phyloP scores from a whole-genome alignment of 768 basidiomycete genomes.

The Ramaria rubella region DNA sequence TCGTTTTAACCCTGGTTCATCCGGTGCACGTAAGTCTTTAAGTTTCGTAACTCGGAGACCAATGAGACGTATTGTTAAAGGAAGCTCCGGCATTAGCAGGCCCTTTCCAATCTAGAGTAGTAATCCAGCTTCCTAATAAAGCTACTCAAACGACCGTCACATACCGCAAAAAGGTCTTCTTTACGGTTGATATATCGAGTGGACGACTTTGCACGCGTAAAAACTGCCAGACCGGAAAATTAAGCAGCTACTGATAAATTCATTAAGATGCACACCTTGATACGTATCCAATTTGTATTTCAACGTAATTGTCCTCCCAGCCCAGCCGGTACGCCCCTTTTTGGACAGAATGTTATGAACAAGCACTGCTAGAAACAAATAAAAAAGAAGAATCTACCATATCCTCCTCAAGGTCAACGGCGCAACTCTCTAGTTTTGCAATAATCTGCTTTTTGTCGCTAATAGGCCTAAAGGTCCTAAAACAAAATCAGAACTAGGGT shows the following conservation, averaged over 20 bases:
- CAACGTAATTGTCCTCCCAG: slow-evolving; percentile 82
- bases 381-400: slow-evolving; percentile 33
- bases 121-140: background rate
- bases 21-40: slow-evolving; percentile 62
- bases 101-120: slow-evolving; percentile 65
- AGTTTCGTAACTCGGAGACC: slow-evolving; percentile 86
- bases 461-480: slow-evolving; percentile 71
- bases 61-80: slow-evolving; percentile 74
- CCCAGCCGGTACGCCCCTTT: slow-evolving; percentile 59
- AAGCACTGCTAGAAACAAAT: background rate
- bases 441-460: slow-evolving; percentile 61
- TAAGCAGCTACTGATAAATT: slow-evolving; percentile 2
- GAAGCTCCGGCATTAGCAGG: slow-evolving; percentile 72
- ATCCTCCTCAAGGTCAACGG: slow-evolving; percentile 74
- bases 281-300: slow-evolving; percentile 92
- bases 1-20: slow-evolving; percentile 58
- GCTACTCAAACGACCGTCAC: slow-evolving; percentile 23
- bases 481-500: background rate
- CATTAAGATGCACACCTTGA: slow-evolving; percentile 46
- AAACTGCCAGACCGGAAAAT: slow-evolving; percentile 36
- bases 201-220: slow-evolving; percentile 78
- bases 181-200: slow-evolving; percentile 70
- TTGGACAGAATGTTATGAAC: background rate
- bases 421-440: slow-evolving; percentile 72
- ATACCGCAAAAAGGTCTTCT: slow-evolving; percentile 69